Percentiles rank a stretch among this genome's conserved stretches.
Conservation (phyloP, 2,329 filamentous ascomycete genomes). For the Fusarium acutatum region DNA sequence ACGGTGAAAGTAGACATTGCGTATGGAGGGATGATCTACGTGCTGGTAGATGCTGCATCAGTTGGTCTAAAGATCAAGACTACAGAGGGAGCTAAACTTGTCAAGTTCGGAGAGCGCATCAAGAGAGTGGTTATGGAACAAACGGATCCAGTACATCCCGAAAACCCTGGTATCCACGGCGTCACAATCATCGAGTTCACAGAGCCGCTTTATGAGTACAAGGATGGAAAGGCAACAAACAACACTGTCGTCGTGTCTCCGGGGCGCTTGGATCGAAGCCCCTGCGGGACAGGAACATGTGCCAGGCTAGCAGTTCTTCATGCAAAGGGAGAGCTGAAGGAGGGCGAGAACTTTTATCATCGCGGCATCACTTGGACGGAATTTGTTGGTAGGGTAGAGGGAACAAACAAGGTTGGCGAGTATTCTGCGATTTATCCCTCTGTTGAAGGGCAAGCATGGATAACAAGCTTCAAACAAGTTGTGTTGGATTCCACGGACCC, state of each 20-base stretch:
- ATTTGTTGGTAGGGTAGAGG: constrained; percentile 8
- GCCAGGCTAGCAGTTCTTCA: constrained; percentile 22
- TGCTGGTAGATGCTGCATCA: constrained; percentile 17
- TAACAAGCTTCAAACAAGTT: constrained; percentile 29
- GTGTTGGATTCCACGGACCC: constrained; percentile 21
- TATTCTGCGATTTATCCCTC: constrained; percentile 19
- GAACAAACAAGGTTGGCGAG: constrained; percentile 6
- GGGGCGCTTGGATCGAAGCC: constrained; percentile 21
- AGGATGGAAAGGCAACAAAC: constrained; percentile 3
- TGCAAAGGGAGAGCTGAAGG: constrained; percentile 12
- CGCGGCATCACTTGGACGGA: constrained; percentile 20
- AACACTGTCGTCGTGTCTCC: constrained; percentile 29
- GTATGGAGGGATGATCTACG: constrained; percentile 34
- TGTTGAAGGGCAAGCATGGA: constrained; percentile 18
- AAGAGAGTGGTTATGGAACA: constrained; percentile 21
- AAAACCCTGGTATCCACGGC: constrained; percentile 17
- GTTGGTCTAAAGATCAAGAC: constrained; percentile 23
- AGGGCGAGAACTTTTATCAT: constrained; percentile 15
- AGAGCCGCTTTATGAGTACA: not conserved
- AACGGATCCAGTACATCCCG: constrained; percentile 11
- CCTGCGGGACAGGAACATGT: constrained; percentile 29
- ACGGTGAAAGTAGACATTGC: constrained; percentile 22
- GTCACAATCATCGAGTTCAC: constrained; percentile 31
- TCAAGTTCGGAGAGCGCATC: constrained; percentile 27
- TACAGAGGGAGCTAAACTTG: constrained; percentile 3